Evolutionary conservation across 2,329 filamentous ascomycete genomes (phyloP), one percentile per base, ranked within the genome.

Genomic region (Colletotrichum higginsianum): DNA sequence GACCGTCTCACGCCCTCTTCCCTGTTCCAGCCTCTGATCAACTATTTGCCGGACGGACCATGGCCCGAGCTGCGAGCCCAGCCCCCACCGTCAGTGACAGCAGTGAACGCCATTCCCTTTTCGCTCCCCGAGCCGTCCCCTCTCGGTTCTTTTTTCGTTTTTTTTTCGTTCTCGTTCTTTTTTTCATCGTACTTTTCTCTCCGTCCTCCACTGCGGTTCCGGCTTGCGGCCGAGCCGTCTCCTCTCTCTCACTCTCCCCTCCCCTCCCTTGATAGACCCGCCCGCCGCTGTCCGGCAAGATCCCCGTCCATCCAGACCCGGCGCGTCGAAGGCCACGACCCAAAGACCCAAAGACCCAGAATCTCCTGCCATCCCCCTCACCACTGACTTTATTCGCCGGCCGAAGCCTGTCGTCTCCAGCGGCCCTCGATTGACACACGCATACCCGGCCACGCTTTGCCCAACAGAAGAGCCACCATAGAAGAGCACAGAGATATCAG

Each of bases 1-100:
- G 87, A 5, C 88, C 88, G 18, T 90, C 88, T 1, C 88, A 61
- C 88, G 0, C 83, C 90, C 47, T 88, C 87, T 2, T 89, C 87
- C 0, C 88, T 3, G 85, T 90, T 55, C 88, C 52, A 62, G 30
- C 58, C 61, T 57, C 52, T 65, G 44, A 49, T 35, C 52, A 66
- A 64, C 44, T n/a, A 63, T 53, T 55, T 53, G 57, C 65, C 58
- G 68, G 42, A 71, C 57, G 53, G 68, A 49, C 58, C 50, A n/a
- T 68, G 53, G 65, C 58, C 65, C 58, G 46, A 58, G 65, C 47
- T 63, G 21, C 57, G 18, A 47, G 38, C 66, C 68, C 68, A 71
- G 60, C 68, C 68, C 68, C 65, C 58, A 68, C 65, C 68, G 65
- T 71, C 64, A 55, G 40, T 68, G 68, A 60, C 68, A 46, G 64